A percentile compares a stretch with the other conserved stretches of the same genome.
These are phyloP conservation scores for Tolypocladium pustulatum DNA, from an alignment of 2,329 filamentous ascomycete species.

Conservation along the genomic window DNA sequence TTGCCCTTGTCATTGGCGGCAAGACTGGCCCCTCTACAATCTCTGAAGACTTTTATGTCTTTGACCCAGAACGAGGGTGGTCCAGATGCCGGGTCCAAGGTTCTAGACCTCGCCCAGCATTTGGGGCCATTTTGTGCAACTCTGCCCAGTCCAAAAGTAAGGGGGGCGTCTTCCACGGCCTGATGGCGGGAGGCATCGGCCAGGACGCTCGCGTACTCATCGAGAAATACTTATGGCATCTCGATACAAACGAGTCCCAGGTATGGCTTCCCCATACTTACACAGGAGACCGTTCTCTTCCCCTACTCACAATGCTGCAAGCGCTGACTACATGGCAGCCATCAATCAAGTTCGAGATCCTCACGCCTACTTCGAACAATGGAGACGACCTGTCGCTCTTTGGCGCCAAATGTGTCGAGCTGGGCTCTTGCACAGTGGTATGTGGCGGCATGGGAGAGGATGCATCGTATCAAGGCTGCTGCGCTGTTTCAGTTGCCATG, in stretches of 20 bases:
- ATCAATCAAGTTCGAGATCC: conserved; percentile 13
- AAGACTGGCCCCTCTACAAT: conserved; percentile 38
- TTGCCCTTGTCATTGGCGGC: conserved; percentile 52
- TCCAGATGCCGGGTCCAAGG: conserved; percentile 27
- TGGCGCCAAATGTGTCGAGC: conserved; percentile 16
- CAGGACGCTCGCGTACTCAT: conserved; percentile 50
- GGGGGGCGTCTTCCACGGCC: conserved; percentile 36
- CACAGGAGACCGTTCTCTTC: no score
- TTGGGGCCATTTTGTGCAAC: conserved; percentile 31
- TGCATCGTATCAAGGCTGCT: conserved; percentile 16
- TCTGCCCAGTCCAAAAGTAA: conserved; percentile 8
- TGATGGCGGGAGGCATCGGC: conserved; percentile 64
- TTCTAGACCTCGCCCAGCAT: conserved; percentile 23
- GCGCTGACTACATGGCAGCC: conserved; percentile 9
- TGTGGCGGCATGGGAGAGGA: conserved; percentile 23
- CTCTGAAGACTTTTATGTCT: conserved; percentile 44
- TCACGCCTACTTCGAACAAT: background rate
- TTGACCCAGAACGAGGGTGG: conserved; percentile 37
- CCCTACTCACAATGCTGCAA: background rate
- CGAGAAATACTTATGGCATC: conserved; percentile 55
- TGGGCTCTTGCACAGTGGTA: conserved; percentile 11
- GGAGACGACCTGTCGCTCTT: conserved; percentile 16
- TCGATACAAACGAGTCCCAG: conserved; percentile 28
- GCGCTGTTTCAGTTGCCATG: conserved; percentile 12
- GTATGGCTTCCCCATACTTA: conserved; percentile 17